These are phyloP conservation scores for Boletus sensibilis DNA, from an alignment of 768 basidiomycete species.

Conservation along the genomic window DNA sequence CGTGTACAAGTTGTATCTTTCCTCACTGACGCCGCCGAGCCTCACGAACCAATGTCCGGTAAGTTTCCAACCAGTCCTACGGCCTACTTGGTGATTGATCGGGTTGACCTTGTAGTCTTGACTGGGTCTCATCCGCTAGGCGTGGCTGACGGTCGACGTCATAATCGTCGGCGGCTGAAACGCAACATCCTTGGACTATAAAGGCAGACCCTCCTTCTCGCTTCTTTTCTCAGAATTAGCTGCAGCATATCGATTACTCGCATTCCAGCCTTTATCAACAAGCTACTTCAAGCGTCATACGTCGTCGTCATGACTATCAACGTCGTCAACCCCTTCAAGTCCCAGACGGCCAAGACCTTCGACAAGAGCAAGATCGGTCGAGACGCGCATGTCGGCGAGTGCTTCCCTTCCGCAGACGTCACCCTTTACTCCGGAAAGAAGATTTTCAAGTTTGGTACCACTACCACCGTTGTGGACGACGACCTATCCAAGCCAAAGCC, in stretches of 20 bases:
- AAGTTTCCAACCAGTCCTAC: slow-evolving; percentile 3
- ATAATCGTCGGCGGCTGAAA: slow-evolving; percentile 6
- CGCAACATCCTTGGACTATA: slow-evolving; percentile 8
- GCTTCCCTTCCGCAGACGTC: not conserved
- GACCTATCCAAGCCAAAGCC: not conserved
- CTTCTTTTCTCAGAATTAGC: not conserved
- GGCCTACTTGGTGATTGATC: not conserved
- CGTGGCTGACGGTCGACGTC: slow-evolving; percentile 17
- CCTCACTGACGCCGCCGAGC: not conserved
- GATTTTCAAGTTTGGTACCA: slow-evolving; percentile 7
- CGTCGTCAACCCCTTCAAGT: slow-evolving; percentile 14
- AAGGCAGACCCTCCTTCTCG: not conserved
- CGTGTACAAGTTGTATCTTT: not conserved
- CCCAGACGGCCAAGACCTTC: slow-evolving; percentile 1
- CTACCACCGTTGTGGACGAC: not conserved
- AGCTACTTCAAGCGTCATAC: not conserved
- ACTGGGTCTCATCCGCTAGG: not conserved
- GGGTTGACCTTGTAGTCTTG: not conserved
- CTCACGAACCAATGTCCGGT: not conserved
- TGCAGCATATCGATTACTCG: slow-evolving; percentile 1
- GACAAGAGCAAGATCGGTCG: slow-evolving; percentile 1
- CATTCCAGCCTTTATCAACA: not conserved
- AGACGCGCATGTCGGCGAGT: not conserved
- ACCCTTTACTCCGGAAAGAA: not conserved
- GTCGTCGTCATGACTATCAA: slow-evolving; percentile 13